Evolutionary conservation across 202 grass and related monocot species (phyloP).

Genomic region (Cymbopogon flexuosus): DNA sequence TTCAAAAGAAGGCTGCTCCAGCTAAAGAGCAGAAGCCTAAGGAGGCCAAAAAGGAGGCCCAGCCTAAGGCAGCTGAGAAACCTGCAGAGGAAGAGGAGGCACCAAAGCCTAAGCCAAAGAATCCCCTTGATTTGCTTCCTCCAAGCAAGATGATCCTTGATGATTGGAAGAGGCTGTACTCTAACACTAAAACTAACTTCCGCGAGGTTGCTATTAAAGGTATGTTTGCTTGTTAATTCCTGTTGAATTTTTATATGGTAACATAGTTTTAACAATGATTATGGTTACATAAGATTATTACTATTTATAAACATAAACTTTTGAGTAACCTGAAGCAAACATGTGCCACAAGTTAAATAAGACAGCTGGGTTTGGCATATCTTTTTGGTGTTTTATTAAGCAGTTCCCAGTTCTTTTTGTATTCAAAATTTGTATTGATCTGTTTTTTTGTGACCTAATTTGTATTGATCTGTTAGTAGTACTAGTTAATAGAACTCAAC

Average conservation of each 20-base stretch:
- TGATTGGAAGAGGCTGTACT: constrained; percentile 85
- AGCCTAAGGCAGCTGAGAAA: constrained; percentile 51
- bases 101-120: constrained; percentile 79
- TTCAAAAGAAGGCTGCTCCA: constrained; percentile 58
- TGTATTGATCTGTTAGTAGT: not conserved
- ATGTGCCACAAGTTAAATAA: not conserved
- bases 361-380: not conserved
- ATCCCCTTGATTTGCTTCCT: constrained; percentile 82
- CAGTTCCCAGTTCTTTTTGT: not conserved
- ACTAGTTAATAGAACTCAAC: not conserved
- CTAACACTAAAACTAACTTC: constrained; percentile 91
- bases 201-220: constrained; percentile 90
- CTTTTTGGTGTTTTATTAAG: not conserved
- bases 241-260: not conserved
- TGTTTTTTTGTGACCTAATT: too few species aligned
- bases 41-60: constrained; percentile 56
- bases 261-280: not conserved
- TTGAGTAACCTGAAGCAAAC: not conserved
- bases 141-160: constrained; percentile 90
- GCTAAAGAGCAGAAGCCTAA: constrained; percentile 62
- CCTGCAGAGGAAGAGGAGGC: constrained; percentile 59
- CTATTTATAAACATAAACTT: not conserved
- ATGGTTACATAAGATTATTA: not conserved
- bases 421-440: not conserved
- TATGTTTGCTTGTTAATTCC: constrained; percentile 6